Evolutionary conservation across 441 rosid genomes (phyloP).

Genomic region (Populus hybrid): DNA sequence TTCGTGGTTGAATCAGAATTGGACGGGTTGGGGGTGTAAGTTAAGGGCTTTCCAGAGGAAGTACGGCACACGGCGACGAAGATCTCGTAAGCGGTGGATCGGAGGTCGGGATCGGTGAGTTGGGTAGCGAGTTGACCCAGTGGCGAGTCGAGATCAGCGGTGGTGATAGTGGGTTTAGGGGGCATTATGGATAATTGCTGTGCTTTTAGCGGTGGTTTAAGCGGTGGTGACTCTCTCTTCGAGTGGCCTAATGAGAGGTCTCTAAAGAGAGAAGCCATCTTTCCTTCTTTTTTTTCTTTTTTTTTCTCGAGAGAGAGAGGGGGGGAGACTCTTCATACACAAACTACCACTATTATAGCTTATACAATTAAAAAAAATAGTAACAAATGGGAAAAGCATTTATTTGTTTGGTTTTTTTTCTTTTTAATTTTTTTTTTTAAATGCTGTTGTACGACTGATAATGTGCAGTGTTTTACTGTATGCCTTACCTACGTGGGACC

Average conservation of each 20-base stretch:
- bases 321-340: background rate
- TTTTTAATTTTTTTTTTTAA: no score
- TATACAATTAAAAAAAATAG: background rate
- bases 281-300: background rate
- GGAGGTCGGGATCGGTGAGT: slow-evolving; percentile 78
- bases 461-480: no score
- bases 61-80: slow-evolving; percentile 81
- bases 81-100: slow-evolving; percentile 84
- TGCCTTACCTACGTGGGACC: no score
- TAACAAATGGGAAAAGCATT: no score
- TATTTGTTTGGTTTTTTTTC: no score
- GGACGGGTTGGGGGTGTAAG: slow-evolving; percentile 27
- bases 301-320: slow-evolving; percentile 9
- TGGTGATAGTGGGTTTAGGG: slow-evolving; percentile 18
- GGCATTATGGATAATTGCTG: slow-evolving; percentile 31
- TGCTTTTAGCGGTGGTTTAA: slow-evolving; percentile 19
- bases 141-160: slow-evolving; percentile 65
- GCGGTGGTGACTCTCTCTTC: slow-evolving; percentile 58
- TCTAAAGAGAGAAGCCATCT: slow-evolving; percentile 91
- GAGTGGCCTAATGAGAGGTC: slow-evolving; percentile 88
- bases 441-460: no score
- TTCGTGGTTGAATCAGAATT: slow-evolving; percentile 40
- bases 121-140: slow-evolving; percentile 66
- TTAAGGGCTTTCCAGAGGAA: slow-evolving; percentile 69
- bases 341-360: background rate